Percentiles rank a stretch among this genome's conserved stretches.
These are phyloP conservation scores for Lanmaoa pseudosensibilis DNA, from an alignment of 768 basidiomycete species.

Conservation along the genomic window DNA sequence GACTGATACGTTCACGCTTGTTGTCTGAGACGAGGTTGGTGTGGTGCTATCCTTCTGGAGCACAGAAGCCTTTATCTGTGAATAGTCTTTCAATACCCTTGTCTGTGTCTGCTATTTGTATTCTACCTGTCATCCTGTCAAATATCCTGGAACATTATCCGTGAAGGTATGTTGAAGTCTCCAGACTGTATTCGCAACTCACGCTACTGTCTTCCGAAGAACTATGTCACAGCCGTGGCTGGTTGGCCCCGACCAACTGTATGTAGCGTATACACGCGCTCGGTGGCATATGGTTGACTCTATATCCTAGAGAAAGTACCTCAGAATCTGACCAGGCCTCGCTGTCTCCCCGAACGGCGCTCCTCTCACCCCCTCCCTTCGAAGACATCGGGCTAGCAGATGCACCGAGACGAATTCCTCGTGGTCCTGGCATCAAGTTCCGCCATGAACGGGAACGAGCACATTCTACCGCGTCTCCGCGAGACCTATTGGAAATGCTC, in stretches of 20 bases:
- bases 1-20: conserved; percentile 20
- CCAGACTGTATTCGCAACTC: background rate
- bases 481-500: conserved; percentile 35
- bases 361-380: conserved; percentile 28
- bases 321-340: conserved; percentile 31
- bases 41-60: background rate
- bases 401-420: conserved; percentile 7
- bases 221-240: conserved; percentile 31
- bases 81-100: conserved; percentile 8
- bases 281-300: background rate
- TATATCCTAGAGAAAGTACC: conserved; percentile 7
- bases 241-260: conserved; percentile 16
- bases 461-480: conserved; percentile 30
- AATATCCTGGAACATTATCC: background rate
- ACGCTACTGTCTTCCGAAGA: conserved; percentile 9
- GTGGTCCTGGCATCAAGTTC: conserved; percentile 35
- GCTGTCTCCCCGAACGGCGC: conserved; percentile 28
- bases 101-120: background rate
- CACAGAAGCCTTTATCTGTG: conserved; percentile 8
- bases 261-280: conserved; percentile 11
- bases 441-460: conserved; percentile 36
- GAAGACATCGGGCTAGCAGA: conserved; percentile 6
- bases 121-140: background rate
- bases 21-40: conserved; percentile 14
- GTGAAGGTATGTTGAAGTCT: conserved; percentile 6